phyloP scores from a whole-genome alignment of 495 filamentous ascomycete species.

The Hypomontagnella monticulosa region DNA sequence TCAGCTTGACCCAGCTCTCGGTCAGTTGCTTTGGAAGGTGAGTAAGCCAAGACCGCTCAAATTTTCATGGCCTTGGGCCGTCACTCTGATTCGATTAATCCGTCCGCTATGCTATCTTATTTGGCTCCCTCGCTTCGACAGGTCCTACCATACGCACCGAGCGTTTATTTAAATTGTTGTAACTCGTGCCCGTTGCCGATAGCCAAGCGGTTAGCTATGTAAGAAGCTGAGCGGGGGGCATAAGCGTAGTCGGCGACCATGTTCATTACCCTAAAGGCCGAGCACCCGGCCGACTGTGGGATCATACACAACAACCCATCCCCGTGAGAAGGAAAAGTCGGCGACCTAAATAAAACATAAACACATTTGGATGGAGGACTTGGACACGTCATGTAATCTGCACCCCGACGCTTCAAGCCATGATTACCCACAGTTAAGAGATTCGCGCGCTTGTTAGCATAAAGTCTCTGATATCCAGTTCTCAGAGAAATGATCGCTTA shows the following conservation, averaged over 20 bases:
- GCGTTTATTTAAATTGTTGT: no score
- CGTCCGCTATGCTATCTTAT: no score
- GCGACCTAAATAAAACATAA: constrained; percentile 7
- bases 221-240: constrained; percentile 9
- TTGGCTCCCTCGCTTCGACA: no score
- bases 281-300: constrained; percentile 7
- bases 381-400: constrained; percentile 1
- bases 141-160: no score
- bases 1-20: no score
- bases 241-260: constrained; percentile 24
- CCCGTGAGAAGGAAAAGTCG: constrained; percentile 4
- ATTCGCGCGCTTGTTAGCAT: background rate
- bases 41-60: no score
- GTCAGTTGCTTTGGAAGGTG: no score
- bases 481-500: no score
- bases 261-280: constrained; percentile 6
- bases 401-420: constrained; percentile 13
- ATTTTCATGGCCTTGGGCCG: no score
- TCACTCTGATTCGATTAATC: no score
- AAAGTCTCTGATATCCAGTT: background rate
- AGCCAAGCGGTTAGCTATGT: background rate
- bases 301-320: background rate
- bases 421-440: background rate
- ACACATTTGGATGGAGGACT: no score
- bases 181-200: background rate